Evolutionary conservation across 768 basidiomycete species (phyloP), one percentile per base, ranked within the genome.

Genomic region (Termitomyces sp.): DNA sequence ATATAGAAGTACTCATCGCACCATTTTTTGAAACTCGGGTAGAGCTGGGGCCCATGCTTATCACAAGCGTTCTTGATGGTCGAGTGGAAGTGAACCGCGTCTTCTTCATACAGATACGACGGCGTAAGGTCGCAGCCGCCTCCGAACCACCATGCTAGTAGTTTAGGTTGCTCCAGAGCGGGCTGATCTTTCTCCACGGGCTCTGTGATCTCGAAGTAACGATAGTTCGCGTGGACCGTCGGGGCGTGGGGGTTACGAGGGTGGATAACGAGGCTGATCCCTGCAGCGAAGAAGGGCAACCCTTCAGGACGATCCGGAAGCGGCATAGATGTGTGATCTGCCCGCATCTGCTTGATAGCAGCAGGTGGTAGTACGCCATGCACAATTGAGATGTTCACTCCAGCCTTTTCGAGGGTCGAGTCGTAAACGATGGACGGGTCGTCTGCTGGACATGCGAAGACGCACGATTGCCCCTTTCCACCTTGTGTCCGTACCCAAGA

Each of bases 1-100:
- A 98, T 90, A 74, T 82, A 89, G 74, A 99, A 99, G 78, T 99
- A 99, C 72, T 96, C 89, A 75, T 98, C 97, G 77, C 96, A 98
- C 94, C 95, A 98, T 65, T 84, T 83, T 73, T 98, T 98, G 83
- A 95, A 94, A 2, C 80, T 77, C 3, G 84, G 81, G 77, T 93
- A 92, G 56, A 96, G 79, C 32, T 77, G 76, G 2, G 78, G 64
- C 42, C 91, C 87, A 70, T 94, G 88, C 28, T 77, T 72, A 66
- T 91, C 89, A 73, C 93, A 96, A 1, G 90, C 91, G 8, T 70
- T 71, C 71, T 92, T 89, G 65, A 96, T 74, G 2, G 88, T 88
- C 18, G 69, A 63, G 77, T 99, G 97, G 77, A 98, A 99, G 71
- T 95, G 93, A 22, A 73, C 69, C 12, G 86, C 93, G 71, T 98